These are phyloP conservation scores for Pythium myriotylum DNA, from an alignment of 352 stramenopile genomes.

Conservation along the genomic window DNA sequence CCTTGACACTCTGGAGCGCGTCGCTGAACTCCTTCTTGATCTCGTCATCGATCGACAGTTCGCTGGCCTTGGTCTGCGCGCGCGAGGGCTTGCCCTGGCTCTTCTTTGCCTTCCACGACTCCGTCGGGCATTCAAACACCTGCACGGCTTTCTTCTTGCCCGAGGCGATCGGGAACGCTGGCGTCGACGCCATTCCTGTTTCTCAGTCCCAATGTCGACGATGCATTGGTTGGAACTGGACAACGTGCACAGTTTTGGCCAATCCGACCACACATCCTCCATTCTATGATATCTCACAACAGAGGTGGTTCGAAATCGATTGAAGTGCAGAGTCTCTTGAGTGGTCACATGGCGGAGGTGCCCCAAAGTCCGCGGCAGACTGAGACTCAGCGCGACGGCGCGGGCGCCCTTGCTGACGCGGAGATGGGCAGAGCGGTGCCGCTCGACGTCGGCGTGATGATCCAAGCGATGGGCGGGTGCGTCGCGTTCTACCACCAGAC, in stretches of 20 bases:
- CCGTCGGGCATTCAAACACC: conserved; percentile 73
- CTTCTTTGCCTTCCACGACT: conserved; percentile 68
- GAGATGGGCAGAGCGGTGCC: background rate
- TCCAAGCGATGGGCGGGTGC: conserved; percentile 26
- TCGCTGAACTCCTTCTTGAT: conserved; percentile 82
- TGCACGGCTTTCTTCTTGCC: conserved; percentile 80
- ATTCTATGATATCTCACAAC: conserved; percentile 2
- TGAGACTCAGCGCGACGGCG: too few species aligned
- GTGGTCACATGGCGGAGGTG: too few species aligned
- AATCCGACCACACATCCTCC: conserved; percentile 9
- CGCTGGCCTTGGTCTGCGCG: conserved; percentile 31
- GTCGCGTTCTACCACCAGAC: conserved; percentile 22
- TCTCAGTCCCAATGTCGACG: background rate
- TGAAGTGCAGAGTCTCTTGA: conserved; percentile 16
- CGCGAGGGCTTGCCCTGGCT: conserved; percentile 27
- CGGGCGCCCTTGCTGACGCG: too few species aligned
- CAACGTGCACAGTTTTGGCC: conserved; percentile 5
- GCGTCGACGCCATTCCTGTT: conserved; percentile 35
- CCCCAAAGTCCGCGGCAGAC: too few species aligned
- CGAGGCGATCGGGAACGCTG: conserved; percentile 74
- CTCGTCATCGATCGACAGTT: conserved; percentile 62
- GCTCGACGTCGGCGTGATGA: conserved; percentile 16
- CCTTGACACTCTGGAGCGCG: conserved; percentile 67
- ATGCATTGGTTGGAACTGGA: conserved; percentile 7
- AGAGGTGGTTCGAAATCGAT: conserved; percentile 19